Evolutionary conservation across 2,329 filamentous ascomycete species (phyloP).

Genomic region (Parafenestella ontariensis): DNA sequence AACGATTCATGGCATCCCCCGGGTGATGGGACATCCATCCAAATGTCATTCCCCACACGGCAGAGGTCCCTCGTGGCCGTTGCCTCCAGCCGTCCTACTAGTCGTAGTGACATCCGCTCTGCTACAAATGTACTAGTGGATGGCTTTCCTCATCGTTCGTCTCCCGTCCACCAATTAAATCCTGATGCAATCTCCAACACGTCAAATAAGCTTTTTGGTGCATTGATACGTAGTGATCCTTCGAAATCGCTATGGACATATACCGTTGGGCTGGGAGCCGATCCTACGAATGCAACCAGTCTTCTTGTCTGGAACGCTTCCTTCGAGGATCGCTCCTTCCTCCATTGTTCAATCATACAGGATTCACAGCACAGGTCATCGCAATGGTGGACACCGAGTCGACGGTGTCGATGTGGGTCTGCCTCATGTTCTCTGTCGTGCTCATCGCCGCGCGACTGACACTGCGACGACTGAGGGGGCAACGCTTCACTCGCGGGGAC

Average conservation of each 20-base stretch:
- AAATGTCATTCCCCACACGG: background rate
- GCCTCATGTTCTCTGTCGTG: constrained; percentile 18
- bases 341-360: background rate
- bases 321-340: background rate
- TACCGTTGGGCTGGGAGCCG: background rate
- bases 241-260: background rate
- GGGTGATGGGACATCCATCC: too few species aligned
- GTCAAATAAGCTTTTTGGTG: background rate
- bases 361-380: background rate
- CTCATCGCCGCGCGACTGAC: constrained; percentile 18
- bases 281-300: background rate
- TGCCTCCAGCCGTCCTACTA: background rate
- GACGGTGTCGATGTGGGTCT: constrained; percentile 18
- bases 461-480: constrained; percentile 16
- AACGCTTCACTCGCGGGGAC: constrained; percentile 20
- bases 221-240: background rate
- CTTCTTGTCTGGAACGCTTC: background rate
- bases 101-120: background rate
- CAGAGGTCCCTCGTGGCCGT: background rate
- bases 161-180: background rate
- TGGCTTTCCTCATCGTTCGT: background rate
- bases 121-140: background rate
- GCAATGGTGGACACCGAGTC: constrained; percentile 8
- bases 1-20: too few species aligned
- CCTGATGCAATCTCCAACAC: background rate